phyloP scores from a whole-genome alignment of 2,329 filamentous ascomycete genomes.

The Cercospora janseana region DNA sequence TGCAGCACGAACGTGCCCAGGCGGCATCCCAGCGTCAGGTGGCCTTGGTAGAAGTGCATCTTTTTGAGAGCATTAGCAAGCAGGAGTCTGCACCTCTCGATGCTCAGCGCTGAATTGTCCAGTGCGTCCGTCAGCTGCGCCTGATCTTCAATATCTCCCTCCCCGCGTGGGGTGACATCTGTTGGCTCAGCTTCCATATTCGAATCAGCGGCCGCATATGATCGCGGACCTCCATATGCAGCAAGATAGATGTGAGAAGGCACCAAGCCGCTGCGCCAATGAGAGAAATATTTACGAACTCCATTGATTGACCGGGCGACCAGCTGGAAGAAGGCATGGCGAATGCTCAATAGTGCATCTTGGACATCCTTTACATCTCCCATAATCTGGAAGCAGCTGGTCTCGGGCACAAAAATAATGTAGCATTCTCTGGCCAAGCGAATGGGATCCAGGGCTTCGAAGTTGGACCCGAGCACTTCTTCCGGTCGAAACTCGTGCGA shows the following conservation, averaged over 20 bases:
- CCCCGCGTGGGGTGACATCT: conserved; percentile 1
- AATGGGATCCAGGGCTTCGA: conserved; percentile 48
- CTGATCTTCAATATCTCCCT: neutral
- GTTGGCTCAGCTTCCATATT: neutral
- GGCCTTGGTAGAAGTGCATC: conserved; percentile 38
- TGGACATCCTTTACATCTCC: conserved; percentile 31
- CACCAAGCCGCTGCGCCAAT: conserved; percentile 22
- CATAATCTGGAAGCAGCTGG: conserved; percentile 35
- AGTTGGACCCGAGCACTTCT: conserved; percentile 43
- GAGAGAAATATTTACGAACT: conserved; percentile 31
- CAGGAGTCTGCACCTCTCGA: conserved; percentile 19
- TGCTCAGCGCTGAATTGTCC: conserved; percentile 4
- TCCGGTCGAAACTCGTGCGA: conserved; percentile 42
- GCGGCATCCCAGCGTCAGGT: conserved; percentile 37
- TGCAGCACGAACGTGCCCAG: conserved; percentile 39
- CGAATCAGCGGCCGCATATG: neutral
- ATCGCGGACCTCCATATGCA: conserved; percentile 17
- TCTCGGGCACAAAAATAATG: conserved; percentile 40
- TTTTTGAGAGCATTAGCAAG: conserved; percentile 32
- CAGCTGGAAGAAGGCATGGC: conserved; percentile 42
- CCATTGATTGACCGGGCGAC: conserved; percentile 32
- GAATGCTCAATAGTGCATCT: conserved; percentile 38
- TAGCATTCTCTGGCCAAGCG: conserved; percentile 43
- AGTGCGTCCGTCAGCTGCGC: neutral
- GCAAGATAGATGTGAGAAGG: conserved; percentile 25